These are phyloP conservation scores for Biscogniauxia sp. DNA, from an alignment of 2,329 filamentous ascomycete species.

Conservation along the genomic window DNA sequence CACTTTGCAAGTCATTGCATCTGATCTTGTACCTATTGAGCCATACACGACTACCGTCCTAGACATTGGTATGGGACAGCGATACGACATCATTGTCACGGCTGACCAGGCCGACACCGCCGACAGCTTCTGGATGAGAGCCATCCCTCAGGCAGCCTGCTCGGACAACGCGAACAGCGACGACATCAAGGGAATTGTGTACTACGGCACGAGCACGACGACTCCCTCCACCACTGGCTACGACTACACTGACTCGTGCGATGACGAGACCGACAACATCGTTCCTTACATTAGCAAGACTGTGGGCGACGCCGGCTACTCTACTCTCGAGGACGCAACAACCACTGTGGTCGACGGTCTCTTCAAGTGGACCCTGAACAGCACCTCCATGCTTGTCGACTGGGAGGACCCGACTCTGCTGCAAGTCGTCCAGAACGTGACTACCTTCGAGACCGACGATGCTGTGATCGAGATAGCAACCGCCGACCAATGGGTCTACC, in stretches of 20 bases:
- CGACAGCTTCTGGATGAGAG: slow-evolving; percentile 48
- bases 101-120: slow-evolving; percentile 34
- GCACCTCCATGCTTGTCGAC: slow-evolving; percentile 44
- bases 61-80: slow-evolving; percentile 34
- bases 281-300: slow-evolving; percentile 35
- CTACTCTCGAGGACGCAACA: slow-evolving; percentile 26
- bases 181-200: slow-evolving; percentile 50
- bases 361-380: slow-evolving; percentile 50
- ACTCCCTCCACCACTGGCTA: slow-evolving; percentile 18
- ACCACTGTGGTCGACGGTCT: slow-evolving; percentile 29
- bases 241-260: slow-evolving; percentile 28
- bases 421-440: slow-evolving; percentile 26
- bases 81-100: slow-evolving; percentile 46
- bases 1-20: slow-evolving; percentile 52
- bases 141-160: slow-evolving; percentile 42
- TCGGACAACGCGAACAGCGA: slow-evolving; percentile 37
- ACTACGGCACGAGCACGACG: slow-evolving; percentile 32
- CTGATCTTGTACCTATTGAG: slow-evolving; percentile 54
- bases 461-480: slow-evolving; percentile 29
- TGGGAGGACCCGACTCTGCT: slow-evolving; percentile 45
- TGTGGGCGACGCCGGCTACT: slow-evolving; percentile 28
- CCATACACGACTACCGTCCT: slow-evolving; percentile 49
- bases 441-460: slow-evolving; percentile 26
- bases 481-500: slow-evolving; percentile 33
- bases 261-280: slow-evolving; percentile 33